Evolutionary conservation across 2,329 filamentous ascomycete species (phyloP).

Genomic region (Diaporthe sp.): DNA sequence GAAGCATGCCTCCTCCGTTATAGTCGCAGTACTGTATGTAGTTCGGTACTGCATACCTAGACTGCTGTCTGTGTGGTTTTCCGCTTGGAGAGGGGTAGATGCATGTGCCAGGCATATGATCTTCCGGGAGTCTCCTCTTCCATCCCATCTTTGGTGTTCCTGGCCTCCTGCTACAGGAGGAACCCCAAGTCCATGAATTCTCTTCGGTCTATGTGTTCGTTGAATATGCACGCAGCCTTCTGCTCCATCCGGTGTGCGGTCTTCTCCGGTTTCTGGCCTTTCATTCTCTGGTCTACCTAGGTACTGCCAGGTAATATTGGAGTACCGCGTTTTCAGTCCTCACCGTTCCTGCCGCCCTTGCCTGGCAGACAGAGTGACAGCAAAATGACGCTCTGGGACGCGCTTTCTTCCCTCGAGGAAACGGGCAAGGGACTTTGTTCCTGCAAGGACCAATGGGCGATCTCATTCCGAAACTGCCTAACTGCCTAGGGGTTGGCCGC

Average conservation of each 20-base stretch:
- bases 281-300: not conserved
- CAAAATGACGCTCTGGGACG: constrained; percentile 21
- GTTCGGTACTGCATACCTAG: too few relatives aligned
- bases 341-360: constrained; percentile 22
- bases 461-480: constrained; percentile 27
- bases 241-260: too few relatives aligned
- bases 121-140: not conserved
- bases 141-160: not conserved
- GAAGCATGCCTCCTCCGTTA: not conserved
- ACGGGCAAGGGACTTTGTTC: constrained; percentile 26
- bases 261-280: too few relatives aligned
- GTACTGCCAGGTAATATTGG: not conserved
- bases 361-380: not conserved
- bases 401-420: constrained; percentile 19
- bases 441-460: constrained; percentile 17
- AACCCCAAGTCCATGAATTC: not conserved
- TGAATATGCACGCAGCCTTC: not conserved
- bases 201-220: not conserved
- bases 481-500: constrained; percentile 28
- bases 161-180: not conserved
- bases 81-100: not conserved
- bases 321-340: not conserved
- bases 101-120: constrained; percentile 1
- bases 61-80: not conserved
- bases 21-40: not conserved